These are phyloP conservation scores for Verticillium nubilum DNA, from an alignment of 2,329 filamentous ascomycete species.

Conservation along the genomic window DNA sequence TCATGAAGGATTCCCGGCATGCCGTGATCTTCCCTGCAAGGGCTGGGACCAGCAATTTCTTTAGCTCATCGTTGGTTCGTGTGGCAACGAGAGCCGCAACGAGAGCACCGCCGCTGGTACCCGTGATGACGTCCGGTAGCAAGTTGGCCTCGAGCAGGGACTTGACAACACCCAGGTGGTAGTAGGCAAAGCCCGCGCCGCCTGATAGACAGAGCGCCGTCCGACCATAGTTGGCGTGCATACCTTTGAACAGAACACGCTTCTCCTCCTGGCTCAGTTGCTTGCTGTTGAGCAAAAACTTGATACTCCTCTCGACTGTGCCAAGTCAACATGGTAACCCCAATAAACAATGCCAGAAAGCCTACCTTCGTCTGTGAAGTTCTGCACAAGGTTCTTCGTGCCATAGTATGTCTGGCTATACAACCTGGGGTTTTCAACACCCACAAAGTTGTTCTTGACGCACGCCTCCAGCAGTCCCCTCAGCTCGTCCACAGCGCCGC, in stretches of 20 bases:
- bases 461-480: constrained; percentile 78
- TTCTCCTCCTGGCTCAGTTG: constrained; percentile 70
- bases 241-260: constrained; percentile 75
- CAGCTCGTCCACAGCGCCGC: constrained; percentile 66
- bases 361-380: constrained; percentile 77
- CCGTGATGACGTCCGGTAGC: constrained; percentile 90
- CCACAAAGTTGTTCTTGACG: constrained; percentile 96
- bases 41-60: constrained; percentile 76
- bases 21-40: constrained; percentile 81
- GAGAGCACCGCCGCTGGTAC: constrained; percentile 89
- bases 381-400: constrained; percentile 91
- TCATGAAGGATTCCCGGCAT: constrained; percentile 70
- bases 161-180: constrained; percentile 90
- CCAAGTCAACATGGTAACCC: constrained; percentile 7
- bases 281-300: constrained; percentile 62
- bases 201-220: constrained; percentile 91
- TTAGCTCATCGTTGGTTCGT: constrained; percentile 85
- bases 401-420: constrained; percentile 98
- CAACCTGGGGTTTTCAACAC: constrained; percentile 87
- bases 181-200: constrained; percentile 92
- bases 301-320: constrained; percentile 58
- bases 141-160: constrained; percentile 81
- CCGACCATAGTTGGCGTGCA: constrained; percentile 85
- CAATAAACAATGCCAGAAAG: not conserved
- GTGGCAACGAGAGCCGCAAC: constrained; percentile 85